These are phyloP conservation scores for Polygonum maritimum DNA, from an alignment of 148 eudicot genomes.

Conservation along the genomic window DNA sequence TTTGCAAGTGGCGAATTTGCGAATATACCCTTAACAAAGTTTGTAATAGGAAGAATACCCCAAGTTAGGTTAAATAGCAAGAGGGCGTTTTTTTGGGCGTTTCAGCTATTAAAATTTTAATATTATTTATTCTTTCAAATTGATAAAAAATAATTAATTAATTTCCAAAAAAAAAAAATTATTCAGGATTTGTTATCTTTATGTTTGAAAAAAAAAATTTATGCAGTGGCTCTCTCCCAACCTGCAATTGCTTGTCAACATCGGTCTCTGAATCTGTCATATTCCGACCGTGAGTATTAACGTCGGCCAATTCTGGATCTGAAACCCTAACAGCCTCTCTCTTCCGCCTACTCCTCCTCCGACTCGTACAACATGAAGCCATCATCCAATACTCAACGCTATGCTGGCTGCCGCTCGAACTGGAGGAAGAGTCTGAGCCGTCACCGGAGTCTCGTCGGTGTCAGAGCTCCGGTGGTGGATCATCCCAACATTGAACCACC, in stretches of 20 bases:
- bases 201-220: too few species aligned
- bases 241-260: conserved; percentile 75
- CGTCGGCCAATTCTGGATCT: conserved; percentile 80
- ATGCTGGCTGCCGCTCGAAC: conserved; percentile 43
- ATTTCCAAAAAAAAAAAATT: too few species aligned
- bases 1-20: too few species aligned
- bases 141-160: too few species aligned
- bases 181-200: too few species aligned
- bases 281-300: conserved; percentile 59
- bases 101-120: too few species aligned
- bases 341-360: conserved; percentile 15
- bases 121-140: too few species aligned
- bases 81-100: too few species aligned
- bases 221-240: too few species aligned
- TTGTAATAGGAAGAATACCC: too few species aligned
- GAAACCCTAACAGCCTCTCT: conserved; percentile 63
- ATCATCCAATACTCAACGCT: conserved; percentile 85
- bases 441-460: conserved; percentile 26
- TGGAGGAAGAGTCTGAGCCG: conserved; percentile 39
- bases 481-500: conserved; percentile 60
- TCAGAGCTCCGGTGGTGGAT: conserved; percentile 14
- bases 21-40: too few species aligned
- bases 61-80: too few species aligned
- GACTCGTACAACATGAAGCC: conserved; percentile 52
- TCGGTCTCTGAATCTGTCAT: conserved; percentile 72